Base-by-base conservation (phyloP, 2,329 filamentous ascomycete species). In the Thelonectria olida region DNA sequence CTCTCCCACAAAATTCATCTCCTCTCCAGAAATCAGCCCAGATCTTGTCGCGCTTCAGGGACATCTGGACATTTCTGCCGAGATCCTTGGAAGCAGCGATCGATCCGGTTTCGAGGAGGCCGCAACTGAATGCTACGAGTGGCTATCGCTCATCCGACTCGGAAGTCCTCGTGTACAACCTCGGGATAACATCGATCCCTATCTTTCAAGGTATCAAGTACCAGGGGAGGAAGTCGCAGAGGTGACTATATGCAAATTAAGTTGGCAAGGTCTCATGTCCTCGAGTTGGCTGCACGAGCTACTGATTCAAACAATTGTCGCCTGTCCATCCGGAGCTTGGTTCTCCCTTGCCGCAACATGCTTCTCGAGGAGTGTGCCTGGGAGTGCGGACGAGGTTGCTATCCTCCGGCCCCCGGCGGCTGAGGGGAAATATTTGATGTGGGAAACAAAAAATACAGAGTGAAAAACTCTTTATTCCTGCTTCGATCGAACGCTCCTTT, bases 101-200 rank as follows among this genome's bases (percentile, higher is more conserved):
- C 74, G 77, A 52, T 78, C 80, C 41, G 83, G 85, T 7, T 80
- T 92, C 34, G 87, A 91, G 59, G 88, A 92, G 20, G 84, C 83
- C 62, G 85, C 86, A 1, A 81, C 84, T 0, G 87, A 89, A 17
- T 72, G 90, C 12, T 88, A 93, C 65, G 92, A 96, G 76, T 96
- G 90, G 89, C 72, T 95, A 1, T 88, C 88, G 2, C 77, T 96
- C n/a, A 73, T 90, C 5, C 82, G 85, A 10, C 80, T 93, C 1
- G 78, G 81, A 9, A 92, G 90, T 57, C 87, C 89, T n/a, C 82
- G 91, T 22, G 73, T 94, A 17, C 69, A 76, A 10, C 73, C 77
- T 4, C 73, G 72, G 9, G 90, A 94, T 74, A 73, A 72, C 5
- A 83, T 93, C 28, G 90, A 95, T 74, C 79, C 86, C 0, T 92